Conservation (phyloP, 2,329 filamentous ascomycete genomes). For the Cladosporium colombiae region DNA sequence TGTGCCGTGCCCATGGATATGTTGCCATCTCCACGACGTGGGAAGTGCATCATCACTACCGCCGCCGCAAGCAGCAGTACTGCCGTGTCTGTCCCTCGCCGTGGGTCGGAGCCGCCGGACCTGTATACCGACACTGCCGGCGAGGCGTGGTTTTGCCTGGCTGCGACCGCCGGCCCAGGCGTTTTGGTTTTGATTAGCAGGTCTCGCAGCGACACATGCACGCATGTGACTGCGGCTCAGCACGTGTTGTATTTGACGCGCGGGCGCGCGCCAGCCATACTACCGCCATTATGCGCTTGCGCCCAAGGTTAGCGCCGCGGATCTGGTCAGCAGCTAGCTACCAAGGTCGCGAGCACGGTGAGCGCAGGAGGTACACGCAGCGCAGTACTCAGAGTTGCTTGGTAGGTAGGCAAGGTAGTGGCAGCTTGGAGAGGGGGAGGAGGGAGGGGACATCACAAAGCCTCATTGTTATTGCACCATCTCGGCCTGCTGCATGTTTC, state of each 20-base stretch:
- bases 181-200: background rate
- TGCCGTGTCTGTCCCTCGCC: background rate
- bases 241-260: constrained; percentile 19
- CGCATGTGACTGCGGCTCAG: constrained; percentile 18
- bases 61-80: background rate
- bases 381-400: background rate
- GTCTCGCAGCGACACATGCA: background rate
- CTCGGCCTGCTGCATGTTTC: background rate
- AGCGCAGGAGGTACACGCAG: background rate
- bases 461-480: background rate
- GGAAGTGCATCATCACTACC: constrained; percentile 1
- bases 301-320: constrained; percentile 15
- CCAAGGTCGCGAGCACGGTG: constrained; percentile 5
- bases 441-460: background rate
- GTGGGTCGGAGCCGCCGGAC: constrained; percentile 11
- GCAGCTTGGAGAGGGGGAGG: background rate
- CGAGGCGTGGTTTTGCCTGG: constrained; percentile 1
- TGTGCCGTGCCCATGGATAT: background rate
- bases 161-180: constrained; percentile 7
- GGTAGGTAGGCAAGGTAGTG: background rate
- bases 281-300: constrained; percentile 15
- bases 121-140: constrained; percentile 6
- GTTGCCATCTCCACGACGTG: background rate
- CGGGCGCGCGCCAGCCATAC: constrained; percentile 16
- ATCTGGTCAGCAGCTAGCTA: constrained; percentile 20